Evolutionary conservation across 1,284 basidiomycete genomes (phyloP).

Genomic region (Leccinum insigne): DNA sequence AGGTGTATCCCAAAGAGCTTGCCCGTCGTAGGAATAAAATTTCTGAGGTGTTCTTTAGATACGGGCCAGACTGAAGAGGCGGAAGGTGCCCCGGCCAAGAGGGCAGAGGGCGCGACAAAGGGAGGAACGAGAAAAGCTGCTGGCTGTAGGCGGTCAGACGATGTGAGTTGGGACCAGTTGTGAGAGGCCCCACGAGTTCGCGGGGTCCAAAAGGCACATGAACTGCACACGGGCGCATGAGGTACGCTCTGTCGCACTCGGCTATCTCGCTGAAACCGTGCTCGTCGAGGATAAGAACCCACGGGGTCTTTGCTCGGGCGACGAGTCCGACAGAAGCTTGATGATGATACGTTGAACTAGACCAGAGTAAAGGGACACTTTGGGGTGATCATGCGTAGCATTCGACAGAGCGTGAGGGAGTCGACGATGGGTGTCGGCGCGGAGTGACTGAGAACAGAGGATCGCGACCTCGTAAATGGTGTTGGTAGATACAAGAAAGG

Average conservation of each 20-base stretch:
- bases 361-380: conserved; percentile 5
- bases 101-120: conserved; percentile 39
- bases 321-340: conserved; percentile 32
- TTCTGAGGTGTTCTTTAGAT: conserved; percentile 42
- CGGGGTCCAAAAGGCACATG: conserved; percentile 46
- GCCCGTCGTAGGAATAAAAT: conserved; percentile 47
- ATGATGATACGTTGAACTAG: conserved; percentile 18
- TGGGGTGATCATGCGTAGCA: too few relatives aligned
- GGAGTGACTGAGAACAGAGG: too few relatives aligned
- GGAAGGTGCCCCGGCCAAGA: conserved; percentile 31
- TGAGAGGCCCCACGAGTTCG: conserved; percentile 35
- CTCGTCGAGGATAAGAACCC: conserved; percentile 53
- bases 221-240: conserved; percentile 38
- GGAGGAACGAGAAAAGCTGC: conserved; percentile 58
- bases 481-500: too few relatives aligned
- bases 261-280: conserved; percentile 37
- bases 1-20: conserved; percentile 40
- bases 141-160: conserved; percentile 31
- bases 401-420: too few relatives aligned
- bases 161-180: conserved; percentile 32
- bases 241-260: conserved; percentile 32
- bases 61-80: conserved; percentile 39
- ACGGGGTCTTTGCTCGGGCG: conserved; percentile 42
- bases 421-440: too few relatives aligned
- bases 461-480: too few relatives aligned